Evolutionary conservation across 2,329 filamentous ascomycete species (phyloP), one percentile per base, ranked within the genome.

Genomic region (Arthrinium phaeospermum): DNA sequence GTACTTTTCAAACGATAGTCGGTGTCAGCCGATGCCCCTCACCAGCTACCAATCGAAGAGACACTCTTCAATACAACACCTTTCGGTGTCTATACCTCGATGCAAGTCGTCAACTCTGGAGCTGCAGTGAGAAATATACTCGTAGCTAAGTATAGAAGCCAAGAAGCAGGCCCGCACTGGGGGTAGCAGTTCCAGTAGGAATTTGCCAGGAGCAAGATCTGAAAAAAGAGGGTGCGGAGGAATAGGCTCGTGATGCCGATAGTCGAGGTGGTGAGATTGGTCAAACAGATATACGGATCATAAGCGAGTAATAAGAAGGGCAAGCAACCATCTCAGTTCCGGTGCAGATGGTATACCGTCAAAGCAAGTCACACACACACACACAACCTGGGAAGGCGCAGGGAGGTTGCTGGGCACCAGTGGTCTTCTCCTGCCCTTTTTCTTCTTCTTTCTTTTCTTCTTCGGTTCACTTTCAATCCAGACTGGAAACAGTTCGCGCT

Each of bases 201-300:
- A 41, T n/a, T 14, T 41, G 22, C 8, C 57, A 41, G 19, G 30
- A 41, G 57, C 10, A 41, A 24, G 34, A 64, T 41, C 13, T 64
- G 34, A 3, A n/a, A 64, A 41, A n/a, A 8, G n/a, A 64, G 34
- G 5, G 57, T 64, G 57, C 57, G 19, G 34, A n/a, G 57, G 57
- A 30, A 19, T 10, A 61, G 4, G 53, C 53, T 34, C 27, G 53
- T 61, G 53, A 61, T 61, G 53, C 53, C 53, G 53, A 61, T 61
- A 6, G 53, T 30, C 53, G 53, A 64, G 19, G 57, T 64, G 57
- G 57, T 64, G 57, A 41, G 34, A 41, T 41, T 41, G 57, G 57
- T n/a, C 34, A 64, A 34, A 37, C 8, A n/a, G 57, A 64, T 64
- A 64, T 61, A 41, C 34, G 37, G 41, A 13, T 41, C 22, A 64